A percentile compares a stretch with the other conserved stretches of the same genome.
Evolutionary conservation across 306 rosid species (phyloP).

Genomic region (Cucurbita ficifolia): DNA sequence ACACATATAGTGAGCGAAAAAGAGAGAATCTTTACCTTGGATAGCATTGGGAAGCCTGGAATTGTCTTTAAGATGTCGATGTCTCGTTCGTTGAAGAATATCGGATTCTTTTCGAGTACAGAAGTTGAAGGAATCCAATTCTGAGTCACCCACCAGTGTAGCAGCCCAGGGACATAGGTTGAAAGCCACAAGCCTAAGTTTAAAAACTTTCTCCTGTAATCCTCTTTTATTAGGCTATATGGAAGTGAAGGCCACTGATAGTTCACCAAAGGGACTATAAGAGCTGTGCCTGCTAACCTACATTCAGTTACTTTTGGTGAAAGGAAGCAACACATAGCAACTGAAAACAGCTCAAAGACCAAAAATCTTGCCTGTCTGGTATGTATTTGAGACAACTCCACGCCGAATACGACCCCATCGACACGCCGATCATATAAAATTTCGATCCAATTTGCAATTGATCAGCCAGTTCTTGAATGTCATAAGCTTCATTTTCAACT

Average conservation of each 20-base stretch:
- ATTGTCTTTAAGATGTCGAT: constrained; percentile 47
- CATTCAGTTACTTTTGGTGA: constrained; percentile 17
- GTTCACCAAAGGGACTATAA: constrained; percentile 70
- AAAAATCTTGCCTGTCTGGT: constrained; percentile 54
- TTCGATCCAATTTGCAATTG: constrained; percentile 51
- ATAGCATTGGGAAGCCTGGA: constrained; percentile 88
- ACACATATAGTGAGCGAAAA: neutral
- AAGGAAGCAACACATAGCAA: neutral
- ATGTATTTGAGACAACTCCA: constrained; percentile 88
- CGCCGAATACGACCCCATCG: constrained; percentile 75
- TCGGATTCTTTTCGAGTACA: constrained; percentile 54
- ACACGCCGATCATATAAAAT: constrained; percentile 78
- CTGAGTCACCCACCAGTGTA: constrained; percentile 77
- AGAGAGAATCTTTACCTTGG: constrained; percentile 31
- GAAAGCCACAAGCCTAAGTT: constrained; percentile 44
- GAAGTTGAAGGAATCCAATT: constrained; percentile 92
- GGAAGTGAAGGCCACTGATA: constrained; percentile 88
- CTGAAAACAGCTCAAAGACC: neutral
- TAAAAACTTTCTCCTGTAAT: constrained; percentile 50
- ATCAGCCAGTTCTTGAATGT: constrained; percentile 78
- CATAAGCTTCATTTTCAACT: constrained; percentile 62
- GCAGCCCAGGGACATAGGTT: constrained; percentile 37
- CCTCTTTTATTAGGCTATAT: constrained; percentile 37
- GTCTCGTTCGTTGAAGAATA: constrained; percentile 63
- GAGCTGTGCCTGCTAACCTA: constrained; percentile 76